A percentile compares a stretch with the other conserved stretches of the same genome.
Conservation (phyloP, 345 rosid genomes). For the Melaleuca alternifolia region DNA sequence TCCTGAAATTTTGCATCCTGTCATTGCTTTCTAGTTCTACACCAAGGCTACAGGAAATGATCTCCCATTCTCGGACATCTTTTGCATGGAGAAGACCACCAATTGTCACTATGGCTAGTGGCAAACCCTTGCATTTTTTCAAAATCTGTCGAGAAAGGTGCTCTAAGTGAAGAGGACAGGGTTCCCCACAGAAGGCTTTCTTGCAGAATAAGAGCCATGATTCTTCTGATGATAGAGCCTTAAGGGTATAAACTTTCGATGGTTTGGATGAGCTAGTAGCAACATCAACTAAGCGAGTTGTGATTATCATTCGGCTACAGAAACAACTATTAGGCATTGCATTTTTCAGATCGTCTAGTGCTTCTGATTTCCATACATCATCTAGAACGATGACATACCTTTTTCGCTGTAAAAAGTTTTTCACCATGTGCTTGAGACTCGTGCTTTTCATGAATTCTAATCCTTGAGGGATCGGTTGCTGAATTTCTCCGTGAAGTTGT, state of each 20-base stretch:
- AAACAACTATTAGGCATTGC: background rate
- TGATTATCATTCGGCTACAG: background rate
- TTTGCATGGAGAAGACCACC: background rate
- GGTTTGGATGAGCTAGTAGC: fast-evolving
- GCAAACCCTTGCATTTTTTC: background rate
- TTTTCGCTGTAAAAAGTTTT: no score
- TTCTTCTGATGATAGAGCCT: background rate
- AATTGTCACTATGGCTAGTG: background rate
- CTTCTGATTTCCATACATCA: background rate
- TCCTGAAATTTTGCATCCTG: fast-evolving
- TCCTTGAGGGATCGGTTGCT: background rate
- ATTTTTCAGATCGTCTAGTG: background rate
- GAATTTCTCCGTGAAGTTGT: background rate
- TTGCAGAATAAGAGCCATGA: background rate
- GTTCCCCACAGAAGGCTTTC: background rate
- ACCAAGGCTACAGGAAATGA: background rate
- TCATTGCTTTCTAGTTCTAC: background rate
- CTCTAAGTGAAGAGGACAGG: background rate
- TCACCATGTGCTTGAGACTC: background rate
- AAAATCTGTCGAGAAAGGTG: background rate
- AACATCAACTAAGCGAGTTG: fast-evolving
- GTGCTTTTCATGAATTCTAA: background rate
- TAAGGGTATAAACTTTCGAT: no score
- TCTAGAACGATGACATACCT: background rate
- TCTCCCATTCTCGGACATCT: background rate